These are phyloP conservation scores for Elsinoe necatrix DNA, from an alignment of 2,329 filamentous ascomycete genomes.

Conservation along the genomic window DNA sequence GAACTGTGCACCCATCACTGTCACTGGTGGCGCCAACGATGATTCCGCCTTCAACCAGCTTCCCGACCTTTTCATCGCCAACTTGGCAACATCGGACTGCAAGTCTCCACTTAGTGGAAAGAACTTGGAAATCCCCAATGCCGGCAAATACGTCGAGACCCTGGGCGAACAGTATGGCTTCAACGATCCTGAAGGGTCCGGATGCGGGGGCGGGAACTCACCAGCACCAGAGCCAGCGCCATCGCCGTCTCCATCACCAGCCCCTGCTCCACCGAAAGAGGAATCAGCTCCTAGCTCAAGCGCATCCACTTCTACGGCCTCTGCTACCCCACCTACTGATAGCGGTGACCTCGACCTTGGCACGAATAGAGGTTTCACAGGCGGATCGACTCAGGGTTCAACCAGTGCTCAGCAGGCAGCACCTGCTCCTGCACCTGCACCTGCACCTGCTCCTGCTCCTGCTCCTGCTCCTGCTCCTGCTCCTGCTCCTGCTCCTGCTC, in stretches of 20 bases:
- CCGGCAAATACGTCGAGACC: constrained; percentile 22
- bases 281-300: background rate
- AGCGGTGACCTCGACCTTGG: background rate
- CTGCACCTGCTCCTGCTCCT: constrained; percentile 17
- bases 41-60: constrained; percentile 43
- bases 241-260: background rate
- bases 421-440: constrained; percentile 17
- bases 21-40: constrained; percentile 43
- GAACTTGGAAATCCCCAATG: constrained; percentile 20
- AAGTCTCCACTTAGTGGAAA: constrained; percentile 6
- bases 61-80: constrained; percentile 49
- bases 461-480: constrained; percentile 18
- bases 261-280: background rate
- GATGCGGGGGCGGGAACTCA: constrained; percentile 18
- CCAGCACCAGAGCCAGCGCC: background rate
- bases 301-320: background rate
- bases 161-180: constrained; percentile 6
- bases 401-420: constrained; percentile 8
- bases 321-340: background rate
- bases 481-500: constrained; percentile 17
- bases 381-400: constrained; percentile 1
- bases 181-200: constrained; percentile 18
- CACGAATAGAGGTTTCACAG: background rate
- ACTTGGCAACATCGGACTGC: constrained; percentile 41
- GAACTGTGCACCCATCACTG: constrained; percentile 72